Conservation (phyloP, 225 moss, liverwort and hornwort genomes). For the Neckera pumila region DNA sequence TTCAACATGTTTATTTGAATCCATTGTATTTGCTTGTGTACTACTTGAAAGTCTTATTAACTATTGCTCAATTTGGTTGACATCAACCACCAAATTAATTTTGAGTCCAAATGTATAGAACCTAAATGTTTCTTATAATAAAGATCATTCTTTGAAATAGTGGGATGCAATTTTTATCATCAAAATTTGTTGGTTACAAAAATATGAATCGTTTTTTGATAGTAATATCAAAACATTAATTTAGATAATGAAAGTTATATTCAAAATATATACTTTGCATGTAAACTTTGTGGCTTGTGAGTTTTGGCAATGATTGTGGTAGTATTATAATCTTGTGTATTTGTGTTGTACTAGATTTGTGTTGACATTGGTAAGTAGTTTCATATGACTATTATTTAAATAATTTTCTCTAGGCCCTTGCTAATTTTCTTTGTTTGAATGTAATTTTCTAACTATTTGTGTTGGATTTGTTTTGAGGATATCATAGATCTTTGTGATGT, state of each 20-base stretch:
- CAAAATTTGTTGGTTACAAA: background rate
- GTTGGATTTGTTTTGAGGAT: background rate
- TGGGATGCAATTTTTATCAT: background rate
- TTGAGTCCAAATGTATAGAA: background rate
- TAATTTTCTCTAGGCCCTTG: background rate
- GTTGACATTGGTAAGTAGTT: background rate
- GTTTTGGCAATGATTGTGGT: background rate
- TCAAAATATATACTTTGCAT: background rate
- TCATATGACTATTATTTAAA: background rate
- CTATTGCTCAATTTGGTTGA: background rate
- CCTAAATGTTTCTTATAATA: rapidly evolving
- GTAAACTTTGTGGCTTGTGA: background rate
- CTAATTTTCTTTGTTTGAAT: background rate
- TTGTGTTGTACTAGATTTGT: background rate
- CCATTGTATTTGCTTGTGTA: background rate
- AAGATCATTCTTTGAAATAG: background rate
- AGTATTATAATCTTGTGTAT: too few species aligned
- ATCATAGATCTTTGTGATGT: background rate
- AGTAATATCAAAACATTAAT: background rate
- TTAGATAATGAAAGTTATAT: background rate
- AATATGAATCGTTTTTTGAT: background rate
- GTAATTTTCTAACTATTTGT: background rate
- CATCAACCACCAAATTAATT: background rate
- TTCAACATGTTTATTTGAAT: background rate
- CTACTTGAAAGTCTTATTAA: background rate